Conservation (phyloP, 2,329 filamentous ascomycete genomes). For the Trichoderma afroharzianum region DNA sequence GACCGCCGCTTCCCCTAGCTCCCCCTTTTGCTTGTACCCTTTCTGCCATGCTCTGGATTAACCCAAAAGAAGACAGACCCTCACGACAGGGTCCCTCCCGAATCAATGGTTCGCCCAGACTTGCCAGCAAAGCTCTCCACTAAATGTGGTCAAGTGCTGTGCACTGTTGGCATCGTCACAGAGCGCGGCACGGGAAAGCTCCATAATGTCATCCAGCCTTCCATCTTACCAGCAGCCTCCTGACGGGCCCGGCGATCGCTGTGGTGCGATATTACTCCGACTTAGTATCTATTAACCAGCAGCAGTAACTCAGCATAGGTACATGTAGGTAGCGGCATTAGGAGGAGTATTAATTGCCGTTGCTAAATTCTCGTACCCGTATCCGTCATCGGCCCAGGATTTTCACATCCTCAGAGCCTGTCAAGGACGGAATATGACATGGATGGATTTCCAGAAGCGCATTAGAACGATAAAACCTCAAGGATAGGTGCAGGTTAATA, state of each 20-base stretch:
- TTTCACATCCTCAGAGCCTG: background rate
- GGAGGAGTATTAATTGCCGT: background rate
- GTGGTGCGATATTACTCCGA: background rate
- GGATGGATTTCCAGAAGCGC: background rate
- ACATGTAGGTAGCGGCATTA: background rate
- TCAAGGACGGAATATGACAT: background rate
- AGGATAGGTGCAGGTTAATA: background rate
- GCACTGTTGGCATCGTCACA: background rate
- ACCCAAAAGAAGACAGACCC: background rate
- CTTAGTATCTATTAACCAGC: background rate
- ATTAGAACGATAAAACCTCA: background rate
- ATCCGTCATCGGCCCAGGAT: background rate
- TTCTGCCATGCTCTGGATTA: background rate
- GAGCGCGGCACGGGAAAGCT: background rate
- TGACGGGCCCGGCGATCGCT: background rate
- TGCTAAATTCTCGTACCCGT: background rate
- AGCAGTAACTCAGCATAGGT: background rate
- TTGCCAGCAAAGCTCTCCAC: constrained; percentile 12
- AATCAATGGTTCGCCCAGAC: constrained; percentile 4
- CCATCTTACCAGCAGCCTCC: background rate
- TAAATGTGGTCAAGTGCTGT: background rate
- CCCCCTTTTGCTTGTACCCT: background rate
- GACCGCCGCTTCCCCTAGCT: constrained; percentile 8
- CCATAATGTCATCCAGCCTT: background rate
- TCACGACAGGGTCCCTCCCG: constrained; percentile 1